Evolutionary conservation across 179 eudicot species (phyloP), one percentile per base, ranked within the genome.

Genomic region (Pouteria campechiana): DNA sequence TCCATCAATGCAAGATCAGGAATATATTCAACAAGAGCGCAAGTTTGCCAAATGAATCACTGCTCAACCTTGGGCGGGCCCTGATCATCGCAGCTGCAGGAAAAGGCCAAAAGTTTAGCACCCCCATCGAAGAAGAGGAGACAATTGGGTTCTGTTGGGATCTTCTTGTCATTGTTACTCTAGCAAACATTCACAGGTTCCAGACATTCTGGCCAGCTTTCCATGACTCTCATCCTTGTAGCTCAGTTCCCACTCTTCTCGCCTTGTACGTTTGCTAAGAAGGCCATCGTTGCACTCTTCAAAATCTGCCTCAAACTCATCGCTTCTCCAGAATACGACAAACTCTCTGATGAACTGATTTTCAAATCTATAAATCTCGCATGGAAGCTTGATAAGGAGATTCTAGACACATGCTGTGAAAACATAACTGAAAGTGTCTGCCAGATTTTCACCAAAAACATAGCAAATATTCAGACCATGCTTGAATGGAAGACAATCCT

Each of bases 141-240:
- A 83, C 88, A 0, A 88, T 87, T 3, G 70, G 64, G 2, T 82
- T 92, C 53, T 92, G 99, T 49, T 92, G 99, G 99, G 96, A 92
- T 41, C 59, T 92, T 35, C 25, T 92, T 11, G 57, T 52, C 3
- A 47, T 63, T 1, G 57, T 83, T 19, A 63, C 68, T 17, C 34
- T 55, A 0, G 67, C 79, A 11, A 92, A 87, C 34, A 33, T 63
- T 15, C 63, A 82, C 35, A 72, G 94, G 13, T 63, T 82, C 44
- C 15, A 66, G 7, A 5, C 48, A 2, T 92, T 82, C 34, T 87
- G 99, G 96, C 85, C 96, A 8, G 49, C 75, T 13, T 92, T 75
- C 56, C 72, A 86, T 42, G 88, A 87, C 2, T 87, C 62, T 60
- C 61, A 86, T 19, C 41, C 73, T 62, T 20, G 94, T 79, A 13